Conservation (phyloP, 495 filamentous ascomycete species). For the Ascodesmis nigricans region DNA sequence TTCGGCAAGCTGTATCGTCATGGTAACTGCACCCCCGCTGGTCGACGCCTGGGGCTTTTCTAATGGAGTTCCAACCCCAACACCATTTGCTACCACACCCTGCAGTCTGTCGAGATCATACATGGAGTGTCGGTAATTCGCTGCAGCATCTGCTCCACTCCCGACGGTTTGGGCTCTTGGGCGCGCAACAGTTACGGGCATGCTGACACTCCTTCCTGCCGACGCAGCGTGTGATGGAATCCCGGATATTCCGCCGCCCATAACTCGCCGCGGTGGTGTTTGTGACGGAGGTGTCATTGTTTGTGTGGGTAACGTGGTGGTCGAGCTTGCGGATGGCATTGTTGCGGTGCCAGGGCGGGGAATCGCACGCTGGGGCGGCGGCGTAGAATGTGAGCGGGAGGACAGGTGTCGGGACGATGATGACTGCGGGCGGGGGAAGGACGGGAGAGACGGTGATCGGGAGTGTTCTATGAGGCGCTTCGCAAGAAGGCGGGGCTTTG, state of each 20-base stretch:
- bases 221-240: conserved; percentile 17
- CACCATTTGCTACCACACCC: no score
- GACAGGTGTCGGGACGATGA: background rate
- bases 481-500: no score
- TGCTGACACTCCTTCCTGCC: conserved; percentile 2
- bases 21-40: conserved; percentile 27
- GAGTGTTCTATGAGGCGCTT: no score
- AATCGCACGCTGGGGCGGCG: background rate
- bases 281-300: conserved; percentile 1
- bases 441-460: background rate
- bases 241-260: conserved; percentile 19
- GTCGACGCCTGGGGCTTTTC: conserved; percentile 31
- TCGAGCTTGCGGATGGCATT: background rate
- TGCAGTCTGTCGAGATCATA: conserved; percentile 4
- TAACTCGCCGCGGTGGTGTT: conserved; percentile 9
- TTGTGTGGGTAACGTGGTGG: conserved; percentile 1
- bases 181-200: conserved; percentile 2
- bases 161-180: conserved; percentile 1
- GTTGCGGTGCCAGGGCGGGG: background rate
- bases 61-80: conserved; percentile 17
- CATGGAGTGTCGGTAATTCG: background rate
- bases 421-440: background rate
- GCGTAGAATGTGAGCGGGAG: background rate
- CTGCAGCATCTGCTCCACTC: conserved; percentile 1
- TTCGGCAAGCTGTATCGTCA: conserved; percentile 42